These are phyloP conservation scores for Paramecium sexaurelia DNA, from an alignment of 73 alveolate genomes.

Conservation along the genomic window DNA sequence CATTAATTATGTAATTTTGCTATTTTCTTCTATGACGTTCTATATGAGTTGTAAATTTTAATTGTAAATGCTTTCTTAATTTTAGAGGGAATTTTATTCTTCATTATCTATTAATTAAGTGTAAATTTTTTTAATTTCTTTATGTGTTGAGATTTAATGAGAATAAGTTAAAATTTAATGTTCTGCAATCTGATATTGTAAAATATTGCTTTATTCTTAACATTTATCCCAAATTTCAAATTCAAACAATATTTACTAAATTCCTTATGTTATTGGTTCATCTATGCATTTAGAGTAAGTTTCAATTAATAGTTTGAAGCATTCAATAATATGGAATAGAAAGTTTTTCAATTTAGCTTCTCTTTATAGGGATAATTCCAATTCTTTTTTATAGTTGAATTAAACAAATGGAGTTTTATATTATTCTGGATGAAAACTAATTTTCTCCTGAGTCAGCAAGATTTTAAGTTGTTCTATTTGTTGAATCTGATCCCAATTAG, in stretches of 20 bases:
- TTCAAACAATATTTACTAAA: constrained; percentile 15
- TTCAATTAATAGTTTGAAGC: neutral
- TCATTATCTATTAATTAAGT: neutral
- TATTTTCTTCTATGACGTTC: neutral
- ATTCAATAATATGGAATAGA: neutral
- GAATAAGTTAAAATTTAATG: neutral
- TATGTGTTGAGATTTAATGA: neutral
- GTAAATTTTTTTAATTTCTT: neutral
- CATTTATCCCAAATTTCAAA: constrained; percentile 21
- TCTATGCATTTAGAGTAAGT: neutral
- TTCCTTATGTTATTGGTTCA: neutral
- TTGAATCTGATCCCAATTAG: neutral
- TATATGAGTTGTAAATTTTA: neutral
- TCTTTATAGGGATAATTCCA: neutral
- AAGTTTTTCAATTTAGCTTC: neutral
- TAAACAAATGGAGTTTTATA: neutral
- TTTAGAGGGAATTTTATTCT: neutral
- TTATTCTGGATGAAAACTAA: neutral
- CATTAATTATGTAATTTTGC: neutral
- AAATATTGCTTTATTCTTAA: neutral
- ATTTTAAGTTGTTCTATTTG: neutral
- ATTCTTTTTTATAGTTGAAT: constrained; percentile 13
- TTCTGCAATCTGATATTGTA: neutral
- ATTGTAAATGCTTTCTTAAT: neutral
- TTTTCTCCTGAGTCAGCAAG: neutral